A percentile compares a stretch with the other conserved stretches of the same genome.
These are phyloP conservation scores for Oldenlandia corymbosa DNA, from an alignment of 257 asterid genomes.

Conservation along the genomic window DNA sequence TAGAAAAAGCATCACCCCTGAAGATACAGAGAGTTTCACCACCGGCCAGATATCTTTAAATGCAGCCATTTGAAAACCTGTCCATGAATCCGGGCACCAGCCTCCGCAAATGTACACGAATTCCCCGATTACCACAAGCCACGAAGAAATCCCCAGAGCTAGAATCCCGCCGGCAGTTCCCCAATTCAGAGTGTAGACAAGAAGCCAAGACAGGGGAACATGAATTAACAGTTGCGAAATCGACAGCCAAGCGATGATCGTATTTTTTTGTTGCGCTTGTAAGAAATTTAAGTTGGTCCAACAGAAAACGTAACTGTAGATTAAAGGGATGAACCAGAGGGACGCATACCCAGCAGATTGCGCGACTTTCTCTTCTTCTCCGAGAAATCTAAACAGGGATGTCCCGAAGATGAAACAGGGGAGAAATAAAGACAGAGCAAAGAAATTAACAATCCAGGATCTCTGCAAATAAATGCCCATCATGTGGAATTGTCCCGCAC, in stretches of 20 bases:
- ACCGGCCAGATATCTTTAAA: conserved; percentile 20
- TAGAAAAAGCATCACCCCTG: conserved; percentile 37
- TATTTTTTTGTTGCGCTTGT: no score
- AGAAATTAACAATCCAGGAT: conserved; percentile 28
- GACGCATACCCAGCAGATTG: no score
- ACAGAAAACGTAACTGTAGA: no score
- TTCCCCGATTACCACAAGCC: conserved; percentile 19
- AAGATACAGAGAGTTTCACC: conserved; percentile 31
- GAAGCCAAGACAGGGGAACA: no score
- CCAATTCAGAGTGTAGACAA: no score
- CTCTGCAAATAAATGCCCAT: conserved; percentile 34
- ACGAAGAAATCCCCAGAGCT: conserved; percentile 26
- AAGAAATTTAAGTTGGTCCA: no score
- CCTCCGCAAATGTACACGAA: conserved; percentile 22
- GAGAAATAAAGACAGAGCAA: not conserved
- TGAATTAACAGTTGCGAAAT: no score
- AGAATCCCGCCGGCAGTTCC: conserved; percentile 27
- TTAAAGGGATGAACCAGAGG: no score
- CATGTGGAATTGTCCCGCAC: conserved; percentile 28
- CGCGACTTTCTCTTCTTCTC: conserved; percentile 19
- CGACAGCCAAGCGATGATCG: no score
- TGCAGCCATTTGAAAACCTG: conserved; percentile 31
- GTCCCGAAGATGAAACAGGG: conserved; percentile 20
- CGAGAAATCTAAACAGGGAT: conserved; percentile 10
- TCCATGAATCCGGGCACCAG: conserved; percentile 31